phyloP scores from a whole-genome alignment of 768 basidiomycete genomes.

The Serpula lacrymans region DNA sequence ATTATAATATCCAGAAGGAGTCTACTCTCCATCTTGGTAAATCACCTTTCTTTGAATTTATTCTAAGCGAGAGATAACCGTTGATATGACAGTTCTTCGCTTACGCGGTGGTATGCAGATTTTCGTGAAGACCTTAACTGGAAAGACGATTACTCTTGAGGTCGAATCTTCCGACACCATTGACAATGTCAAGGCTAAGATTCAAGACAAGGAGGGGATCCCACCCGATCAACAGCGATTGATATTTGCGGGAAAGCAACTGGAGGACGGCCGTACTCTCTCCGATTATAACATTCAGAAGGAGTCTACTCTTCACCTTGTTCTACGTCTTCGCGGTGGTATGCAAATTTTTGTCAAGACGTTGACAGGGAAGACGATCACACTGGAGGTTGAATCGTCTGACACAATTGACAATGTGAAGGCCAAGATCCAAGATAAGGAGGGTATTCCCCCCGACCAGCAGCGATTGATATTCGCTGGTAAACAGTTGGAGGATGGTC shows the following conservation, averaged over 20 bases:
- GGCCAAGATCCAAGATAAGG: slow-evolving; percentile 78
- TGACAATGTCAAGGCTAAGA: slow-evolving; percentile 79
- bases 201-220: slow-evolving; percentile 84
- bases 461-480: slow-evolving; percentile 80
- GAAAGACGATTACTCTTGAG: slow-evolving; percentile 87
- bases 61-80: slow-evolving; percentile 1
- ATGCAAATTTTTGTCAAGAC: slow-evolving; percentile 77
- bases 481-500: slow-evolving; percentile 76
- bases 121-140: slow-evolving; percentile 85
- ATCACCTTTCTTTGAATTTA: slow-evolving; percentile 1
- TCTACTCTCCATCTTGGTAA: slow-evolving; percentile 7
- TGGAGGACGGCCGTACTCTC: slow-evolving; percentile 91
- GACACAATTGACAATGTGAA: slow-evolving; percentile 79
- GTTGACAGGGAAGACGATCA: slow-evolving; percentile 75
- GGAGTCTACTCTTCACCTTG: slow-evolving; percentile 72
- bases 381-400: slow-evolving; percentile 70
- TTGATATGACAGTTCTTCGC: slow-evolving; percentile 2
- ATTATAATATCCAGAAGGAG: slow-evolving; percentile 92
- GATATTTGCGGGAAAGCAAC: slow-evolving; percentile 92
- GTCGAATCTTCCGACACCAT: slow-evolving; percentile 78
- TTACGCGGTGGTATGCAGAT: slow-evolving; percentile 60
- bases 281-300: slow-evolving; percentile 83
- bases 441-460: slow-evolving; percentile 76
- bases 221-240: slow-evolving; percentile 88
- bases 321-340: slow-evolving; percentile 65